Percentiles rank a stretch among this genome's conserved stretches.
Conservation (phyloP, 495 filamentous ascomycete species). For the Penicillium maclennaniae region DNA sequence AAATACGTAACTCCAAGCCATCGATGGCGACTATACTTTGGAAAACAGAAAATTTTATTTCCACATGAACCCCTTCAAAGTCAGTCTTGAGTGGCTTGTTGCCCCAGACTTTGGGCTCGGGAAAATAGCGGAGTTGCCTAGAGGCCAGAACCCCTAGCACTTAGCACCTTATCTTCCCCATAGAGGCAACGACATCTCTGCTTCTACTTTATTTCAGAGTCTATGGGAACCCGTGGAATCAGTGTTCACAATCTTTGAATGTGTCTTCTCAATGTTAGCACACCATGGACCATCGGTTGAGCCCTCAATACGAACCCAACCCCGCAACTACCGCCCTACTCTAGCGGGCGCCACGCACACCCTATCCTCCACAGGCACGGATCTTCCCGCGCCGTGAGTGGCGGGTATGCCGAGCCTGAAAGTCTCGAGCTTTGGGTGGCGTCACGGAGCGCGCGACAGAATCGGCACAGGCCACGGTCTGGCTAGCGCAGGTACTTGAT, state of each 20-base stretch:
- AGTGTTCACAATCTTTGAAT: neutral
- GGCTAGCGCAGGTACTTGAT: neutral
- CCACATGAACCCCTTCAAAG: neutral
- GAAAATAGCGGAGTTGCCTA: constrained; percentile 10
- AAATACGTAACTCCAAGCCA: neutral
- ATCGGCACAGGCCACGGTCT: neutral
- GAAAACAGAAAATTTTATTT: neutral
- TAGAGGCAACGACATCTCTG: too few relatives aligned
- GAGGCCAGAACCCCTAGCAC: too few relatives aligned
- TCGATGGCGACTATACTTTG: neutral
- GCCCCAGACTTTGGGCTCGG: constrained; percentile 9
- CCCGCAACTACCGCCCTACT: neutral
- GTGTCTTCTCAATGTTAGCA: too few relatives aligned
- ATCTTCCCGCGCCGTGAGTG: constrained; percentile 2
- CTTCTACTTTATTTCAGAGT: too few relatives aligned
- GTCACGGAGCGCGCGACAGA: constrained; percentile 1
- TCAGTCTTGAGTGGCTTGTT: constrained; percentile 2
- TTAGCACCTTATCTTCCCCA: neutral
- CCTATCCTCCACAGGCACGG: neutral
- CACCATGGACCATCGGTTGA: too few relatives aligned
- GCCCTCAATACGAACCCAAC: neutral
- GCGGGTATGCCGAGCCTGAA: neutral
- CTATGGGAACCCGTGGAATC: neutral
- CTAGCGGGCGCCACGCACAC: constrained; percentile 1
- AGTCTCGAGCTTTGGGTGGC: neutral